Percentiles rank a stretch among this genome's conserved stretches.
Evolutionary conservation across 2,329 filamentous ascomycete genomes (phyloP).

Genomic region (Aaosphaeria pasadenensis): DNA sequence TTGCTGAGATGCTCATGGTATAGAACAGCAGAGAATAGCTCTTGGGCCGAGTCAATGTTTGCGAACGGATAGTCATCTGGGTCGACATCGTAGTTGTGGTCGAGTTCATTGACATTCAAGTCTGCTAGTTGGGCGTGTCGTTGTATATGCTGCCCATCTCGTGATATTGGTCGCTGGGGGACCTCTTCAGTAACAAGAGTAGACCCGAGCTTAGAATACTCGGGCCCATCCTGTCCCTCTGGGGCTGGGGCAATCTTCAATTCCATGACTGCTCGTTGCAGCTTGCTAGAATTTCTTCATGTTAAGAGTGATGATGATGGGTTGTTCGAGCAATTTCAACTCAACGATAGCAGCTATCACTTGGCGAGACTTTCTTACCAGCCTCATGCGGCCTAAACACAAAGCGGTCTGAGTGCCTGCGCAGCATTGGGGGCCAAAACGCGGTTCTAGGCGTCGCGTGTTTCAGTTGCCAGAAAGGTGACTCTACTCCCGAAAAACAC

Average conservation of each 20-base stretch:
- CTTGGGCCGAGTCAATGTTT: slow-evolving; percentile 2
- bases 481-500: too few relatives aligned
- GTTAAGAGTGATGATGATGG: too few relatives aligned
- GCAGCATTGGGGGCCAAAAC: too few relatives aligned
- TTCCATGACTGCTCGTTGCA: not conserved
- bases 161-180: not conserved
- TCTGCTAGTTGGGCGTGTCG: slow-evolving; percentile 1
- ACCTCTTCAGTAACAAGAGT: slow-evolving; percentile 1
- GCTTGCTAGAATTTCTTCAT: too few relatives aligned
- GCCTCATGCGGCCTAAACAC: too few relatives aligned
- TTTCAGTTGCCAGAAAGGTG: too few relatives aligned
- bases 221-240: not conserved
- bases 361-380: too few relatives aligned
- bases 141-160: not conserved
- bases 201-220: slow-evolving; percentile 5
- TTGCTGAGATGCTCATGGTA: slow-evolving; percentile 4
- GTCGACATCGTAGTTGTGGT: slow-evolving; percentile 2
- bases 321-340: too few relatives aligned
- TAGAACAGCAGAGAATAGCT: slow-evolving; percentile 2
- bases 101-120: slow-evolving; percentile 2
- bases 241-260: not conserved
- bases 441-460: too few relatives aligned
- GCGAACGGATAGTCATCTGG: not conserved
- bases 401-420: too few relatives aligned
- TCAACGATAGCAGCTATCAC: too few relatives aligned